phyloP scores from a whole-genome alignment of 2,329 filamentous ascomycete species.

The Colletotrichum destructivum region DNA sequence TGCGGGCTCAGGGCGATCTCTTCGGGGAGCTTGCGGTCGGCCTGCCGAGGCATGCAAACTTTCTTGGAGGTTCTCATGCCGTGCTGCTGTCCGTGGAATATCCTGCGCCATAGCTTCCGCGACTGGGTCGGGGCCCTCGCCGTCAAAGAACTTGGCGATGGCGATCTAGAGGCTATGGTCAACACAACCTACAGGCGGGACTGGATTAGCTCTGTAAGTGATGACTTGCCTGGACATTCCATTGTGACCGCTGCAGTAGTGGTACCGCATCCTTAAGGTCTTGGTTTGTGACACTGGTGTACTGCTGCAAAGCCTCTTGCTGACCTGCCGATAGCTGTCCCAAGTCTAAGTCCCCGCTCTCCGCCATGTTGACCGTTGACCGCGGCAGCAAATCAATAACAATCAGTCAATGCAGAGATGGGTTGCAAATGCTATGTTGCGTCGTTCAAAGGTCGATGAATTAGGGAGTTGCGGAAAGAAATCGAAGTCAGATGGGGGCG shows the following conservation, averaged over 20 bases:
- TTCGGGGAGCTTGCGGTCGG: slow-evolving; percentile 43
- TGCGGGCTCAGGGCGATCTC: slow-evolving; percentile 73
- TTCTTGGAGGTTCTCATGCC: slow-evolving; percentile 83
- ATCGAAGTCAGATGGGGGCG: neutral
- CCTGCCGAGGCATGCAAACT: slow-evolving; percentile 60
- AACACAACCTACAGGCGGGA: neutral
- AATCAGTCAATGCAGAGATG: slow-evolving; percentile 4
- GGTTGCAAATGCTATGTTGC: neutral
- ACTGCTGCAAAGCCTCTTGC: slow-evolving; percentile 89
- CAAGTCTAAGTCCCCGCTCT: slow-evolving; percentile 69
- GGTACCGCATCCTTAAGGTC: slow-evolving; percentile 82
- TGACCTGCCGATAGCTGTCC: slow-evolving; percentile 82
- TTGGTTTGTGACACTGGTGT: slow-evolving; percentile 89
- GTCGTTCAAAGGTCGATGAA: slow-evolving; percentile 18
- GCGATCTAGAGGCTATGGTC: slow-evolving; percentile 76
- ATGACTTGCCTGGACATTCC: slow-evolving; percentile 86
- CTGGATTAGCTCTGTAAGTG: neutral
- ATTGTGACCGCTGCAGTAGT: slow-evolving; percentile 87
- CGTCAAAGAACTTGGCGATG: slow-evolving; percentile 97
- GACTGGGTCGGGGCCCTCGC: slow-evolving; percentile 86
- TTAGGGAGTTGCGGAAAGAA: neutral
- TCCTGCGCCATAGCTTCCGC: slow-evolving; percentile 79
- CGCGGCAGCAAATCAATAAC: neutral
- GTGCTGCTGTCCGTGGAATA: slow-evolving; percentile 73
- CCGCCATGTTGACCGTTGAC: slow-evolving; percentile 53